Conservation (phyloP, 495 filamentous ascomycete genomes). For the Apodospora peruviana region DNA sequence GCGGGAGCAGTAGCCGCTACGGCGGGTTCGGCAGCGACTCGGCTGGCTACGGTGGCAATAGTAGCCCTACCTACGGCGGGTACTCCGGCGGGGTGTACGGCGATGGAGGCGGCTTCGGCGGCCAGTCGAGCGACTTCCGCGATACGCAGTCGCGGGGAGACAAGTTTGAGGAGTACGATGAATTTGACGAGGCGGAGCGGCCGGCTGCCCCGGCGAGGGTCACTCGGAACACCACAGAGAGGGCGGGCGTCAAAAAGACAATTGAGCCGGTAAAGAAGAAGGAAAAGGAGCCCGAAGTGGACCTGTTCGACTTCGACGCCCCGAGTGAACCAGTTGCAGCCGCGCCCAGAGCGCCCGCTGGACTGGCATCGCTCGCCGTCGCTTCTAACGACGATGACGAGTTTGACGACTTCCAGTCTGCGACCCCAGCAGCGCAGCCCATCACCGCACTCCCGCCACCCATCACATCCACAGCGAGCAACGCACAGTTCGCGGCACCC, state of each 20-base stretch:
- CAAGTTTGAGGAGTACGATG: slow-evolving; percentile 94
- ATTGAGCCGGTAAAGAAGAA: slow-evolving; percentile 65
- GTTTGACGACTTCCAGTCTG: slow-evolving; percentile 98
- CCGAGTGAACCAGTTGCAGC: slow-evolving; percentile 33
- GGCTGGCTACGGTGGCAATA: slow-evolving; percentile 56
- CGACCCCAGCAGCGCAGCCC: slow-evolving; percentile 51
- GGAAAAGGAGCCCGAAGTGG: slow-evolving; percentile 81
- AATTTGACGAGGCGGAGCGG: slow-evolving; percentile 74
- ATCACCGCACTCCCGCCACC: slow-evolving; percentile 44
- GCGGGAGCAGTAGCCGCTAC: slow-evolving; percentile 59
- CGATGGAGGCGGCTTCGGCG: slow-evolving; percentile 85
- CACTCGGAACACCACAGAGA: slow-evolving; percentile 35
- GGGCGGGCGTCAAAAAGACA: slow-evolving; percentile 46
- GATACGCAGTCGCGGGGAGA: slow-evolving; percentile 55
- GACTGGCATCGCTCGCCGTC: slow-evolving; percentile 48
- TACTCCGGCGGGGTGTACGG: slow-evolving; percentile 89
- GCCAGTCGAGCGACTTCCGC: slow-evolving; percentile 55
- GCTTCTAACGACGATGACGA: slow-evolving; percentile 74
- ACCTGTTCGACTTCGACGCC: slow-evolving; percentile 88
- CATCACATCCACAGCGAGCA: slow-evolving; percentile 60
- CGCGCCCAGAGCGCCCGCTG: slow-evolving; percentile 41
- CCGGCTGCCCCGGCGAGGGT: slow-evolving; percentile 34
- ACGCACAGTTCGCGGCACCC: slow-evolving; percentile 70
- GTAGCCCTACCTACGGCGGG: slow-evolving; percentile 62
- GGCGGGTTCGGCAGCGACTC: slow-evolving; percentile 84